Evolutionary conservation across 192 early-diverging fungal genomes (phyloP).

Genomic region (Diversispora epigaea): DNA sequence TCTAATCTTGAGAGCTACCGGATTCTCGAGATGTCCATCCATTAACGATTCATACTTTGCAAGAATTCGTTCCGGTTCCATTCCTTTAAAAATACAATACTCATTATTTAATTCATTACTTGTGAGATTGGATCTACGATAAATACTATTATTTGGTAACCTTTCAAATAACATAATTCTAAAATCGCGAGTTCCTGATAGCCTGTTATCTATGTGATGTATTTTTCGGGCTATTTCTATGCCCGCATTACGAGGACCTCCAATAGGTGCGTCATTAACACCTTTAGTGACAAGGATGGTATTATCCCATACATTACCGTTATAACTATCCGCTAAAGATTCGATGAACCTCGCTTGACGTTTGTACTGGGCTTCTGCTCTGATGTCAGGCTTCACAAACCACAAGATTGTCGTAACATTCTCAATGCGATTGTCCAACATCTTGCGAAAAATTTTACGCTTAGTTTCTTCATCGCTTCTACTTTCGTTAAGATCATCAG

Average conservation of each 20-base stretch:
- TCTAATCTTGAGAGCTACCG: too few species aligned
- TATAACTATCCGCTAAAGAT: background rate
- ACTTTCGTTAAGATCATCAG: background rate
- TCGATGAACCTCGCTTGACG: background rate
- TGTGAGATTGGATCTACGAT: too few species aligned
- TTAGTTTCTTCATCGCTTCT: background rate
- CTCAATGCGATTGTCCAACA: background rate
- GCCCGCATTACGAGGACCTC: background rate
- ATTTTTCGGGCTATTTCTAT: background rate
- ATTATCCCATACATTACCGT: slow-evolving; percentile 26
- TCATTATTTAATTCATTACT: too few species aligned
- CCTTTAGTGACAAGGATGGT: slow-evolving; percentile 6
- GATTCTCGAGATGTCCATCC: too few species aligned
- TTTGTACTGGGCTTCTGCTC: background rate
- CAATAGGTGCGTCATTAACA: background rate
- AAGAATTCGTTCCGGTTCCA: too few species aligned
- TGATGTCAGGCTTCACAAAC: background rate
- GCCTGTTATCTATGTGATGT: too few species aligned
- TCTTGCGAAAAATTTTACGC: background rate
- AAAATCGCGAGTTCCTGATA: too few species aligned
- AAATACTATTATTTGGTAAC: too few species aligned
- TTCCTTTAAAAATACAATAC: too few species aligned
- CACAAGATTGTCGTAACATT: slow-evolving; percentile 4
- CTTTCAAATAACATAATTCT: too few species aligned
- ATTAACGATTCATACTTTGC: too few species aligned